Evolutionary conservation across 2,329 filamentous ascomycete genomes (phyloP).

Genomic region (Parascedosporium putredinis): DNA sequence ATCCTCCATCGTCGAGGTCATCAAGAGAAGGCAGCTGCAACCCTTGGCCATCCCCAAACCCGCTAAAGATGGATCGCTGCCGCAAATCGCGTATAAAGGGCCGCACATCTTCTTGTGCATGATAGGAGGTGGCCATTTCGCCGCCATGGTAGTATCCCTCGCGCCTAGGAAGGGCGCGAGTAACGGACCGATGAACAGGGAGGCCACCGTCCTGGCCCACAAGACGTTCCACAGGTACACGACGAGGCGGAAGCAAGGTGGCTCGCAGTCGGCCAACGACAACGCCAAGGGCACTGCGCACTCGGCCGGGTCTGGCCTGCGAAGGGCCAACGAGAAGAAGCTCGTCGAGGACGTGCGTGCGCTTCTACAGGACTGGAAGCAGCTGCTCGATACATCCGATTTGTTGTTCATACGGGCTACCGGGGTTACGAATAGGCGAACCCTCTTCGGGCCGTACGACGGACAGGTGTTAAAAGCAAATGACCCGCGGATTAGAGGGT

Average conservation of each 20-base stretch:
- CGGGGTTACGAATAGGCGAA: constrained; percentile 74
- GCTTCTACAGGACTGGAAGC: constrained; percentile 75
- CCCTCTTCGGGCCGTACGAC: constrained; percentile 85
- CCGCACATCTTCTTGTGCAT: constrained; percentile 95
- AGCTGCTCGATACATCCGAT: constrained; percentile 72
- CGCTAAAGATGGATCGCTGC: constrained; percentile 46
- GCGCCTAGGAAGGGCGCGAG: constrained; percentile 67
- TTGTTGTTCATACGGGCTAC: constrained; percentile 84
- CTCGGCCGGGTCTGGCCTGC: constrained; percentile 80
- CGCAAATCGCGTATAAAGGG: constrained; percentile 49
- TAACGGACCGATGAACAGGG: constrained; percentile 64
- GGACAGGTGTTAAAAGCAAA: constrained; percentile 71
- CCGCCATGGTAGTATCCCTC: constrained; percentile 87
- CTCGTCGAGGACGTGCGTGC: constrained; percentile 79
- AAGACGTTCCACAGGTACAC: constrained; percentile 99
- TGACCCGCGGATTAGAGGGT: constrained; percentile 71
- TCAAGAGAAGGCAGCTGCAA: constrained; percentile 68
- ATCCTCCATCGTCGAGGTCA: constrained; percentile 50
- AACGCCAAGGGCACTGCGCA: constrained; percentile 88
- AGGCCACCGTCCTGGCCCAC: constrained; percentile 82
- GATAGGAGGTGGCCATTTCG: constrained; percentile 97
- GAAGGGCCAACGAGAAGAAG: constrained; percentile 89
- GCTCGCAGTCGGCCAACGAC: constrained; percentile 88
- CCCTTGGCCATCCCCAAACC: constrained; percentile 45
- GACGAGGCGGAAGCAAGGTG: constrained; percentile 90